A percentile compares a stretch with the other conserved stretches of the same genome.
Conservation (phyloP, 441 rosid species). For the Bocquillonia castaneifolia region DNA sequence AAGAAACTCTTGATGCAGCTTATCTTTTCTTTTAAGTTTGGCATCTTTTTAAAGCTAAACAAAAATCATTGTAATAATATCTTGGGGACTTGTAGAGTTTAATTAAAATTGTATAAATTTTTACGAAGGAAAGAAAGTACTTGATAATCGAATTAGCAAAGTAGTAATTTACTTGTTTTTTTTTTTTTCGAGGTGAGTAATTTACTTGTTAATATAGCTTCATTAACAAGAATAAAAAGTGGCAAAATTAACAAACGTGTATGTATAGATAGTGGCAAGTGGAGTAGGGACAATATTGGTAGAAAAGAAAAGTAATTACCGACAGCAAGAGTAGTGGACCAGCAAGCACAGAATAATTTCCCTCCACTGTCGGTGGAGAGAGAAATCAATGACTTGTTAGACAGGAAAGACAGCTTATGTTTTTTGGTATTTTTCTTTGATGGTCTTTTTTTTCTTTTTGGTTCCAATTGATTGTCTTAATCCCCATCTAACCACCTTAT, state of each 20-base stretch:
- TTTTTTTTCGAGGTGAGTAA: too few species aligned
- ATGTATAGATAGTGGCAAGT: not conserved
- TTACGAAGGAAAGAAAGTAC: too few species aligned
- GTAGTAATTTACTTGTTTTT: too few species aligned
- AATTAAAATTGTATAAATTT: too few species aligned
- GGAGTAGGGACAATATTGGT: slow-evolving; percentile 1
- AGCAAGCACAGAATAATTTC: not conserved
- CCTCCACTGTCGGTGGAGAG: slow-evolving; percentile 24
- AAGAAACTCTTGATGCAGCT: too few species aligned
- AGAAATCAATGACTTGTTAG: not conserved
- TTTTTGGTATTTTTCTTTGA: not conserved
- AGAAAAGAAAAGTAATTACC: not conserved
- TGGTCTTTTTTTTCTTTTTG: too few species aligned
- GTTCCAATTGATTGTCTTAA: not conserved
- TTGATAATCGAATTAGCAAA: too few species aligned
- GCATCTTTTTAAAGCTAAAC: too few species aligned
- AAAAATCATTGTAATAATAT: too few species aligned
- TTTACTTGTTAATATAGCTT: too few species aligned
- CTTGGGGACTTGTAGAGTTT: too few species aligned
- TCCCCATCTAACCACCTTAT: not conserved
- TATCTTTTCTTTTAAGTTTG: too few species aligned
- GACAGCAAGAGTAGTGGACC: not conserved
- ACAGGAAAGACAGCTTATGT: not conserved
- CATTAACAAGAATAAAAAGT: not conserved
- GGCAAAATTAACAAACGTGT: not conserved